Base-by-base conservation (phyloP, 495 filamentous ascomycete species). In the Hypoxylon lenormandii region DNA sequence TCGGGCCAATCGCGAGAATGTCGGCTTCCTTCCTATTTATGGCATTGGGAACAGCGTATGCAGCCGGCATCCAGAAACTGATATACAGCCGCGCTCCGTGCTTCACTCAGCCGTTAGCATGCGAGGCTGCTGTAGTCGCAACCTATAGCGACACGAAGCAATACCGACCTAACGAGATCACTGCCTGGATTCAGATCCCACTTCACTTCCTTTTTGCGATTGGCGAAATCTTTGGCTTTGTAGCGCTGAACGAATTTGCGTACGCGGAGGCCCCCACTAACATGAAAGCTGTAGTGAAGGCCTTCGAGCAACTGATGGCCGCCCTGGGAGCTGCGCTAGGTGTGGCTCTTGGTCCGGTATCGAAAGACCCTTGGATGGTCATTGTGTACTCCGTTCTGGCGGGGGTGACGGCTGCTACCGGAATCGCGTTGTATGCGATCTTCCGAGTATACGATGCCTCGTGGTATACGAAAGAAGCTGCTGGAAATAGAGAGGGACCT, bases 201-300 rank as follows among this genome's bases (percentile, higher is more conserved):
- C 69, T 76, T 10, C 81, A 82, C 52, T 61, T 79, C 1, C 61
- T 77, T 33, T 58, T 78, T 16, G 79, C 77, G 0, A 53, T 80
- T 10, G 69, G 66, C 0, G 80, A 82, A 59, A 79, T 81, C 18
- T 76, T 82, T 12, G 75, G 70, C 19, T 72, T 74, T 21, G 74
- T 80, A 30, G 78, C 80, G 0, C 76, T 74, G 4, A 71, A 72
- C 21, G 83, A 85, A 66, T 91, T 89, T 48, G 87, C 79, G 2
- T 82, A 82, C 55, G 73, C 77, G 40, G 77, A 82, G 47, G 76
- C 80, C 0, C 80, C 80, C 5, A 64, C 64, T 4, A 73, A 66
- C 5, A 80, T 78, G 64, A 64, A 64, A 18, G n/a, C 38, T 15
- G 6, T 64, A 21, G 50, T 64, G 4, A 76, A 83, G 60, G 76